A percentile compares a stretch with the other conserved stretches of the same genome.
Conservation (phyloP, 2,329 filamentous ascomycete species). For the Epichloe typhina region DNA sequence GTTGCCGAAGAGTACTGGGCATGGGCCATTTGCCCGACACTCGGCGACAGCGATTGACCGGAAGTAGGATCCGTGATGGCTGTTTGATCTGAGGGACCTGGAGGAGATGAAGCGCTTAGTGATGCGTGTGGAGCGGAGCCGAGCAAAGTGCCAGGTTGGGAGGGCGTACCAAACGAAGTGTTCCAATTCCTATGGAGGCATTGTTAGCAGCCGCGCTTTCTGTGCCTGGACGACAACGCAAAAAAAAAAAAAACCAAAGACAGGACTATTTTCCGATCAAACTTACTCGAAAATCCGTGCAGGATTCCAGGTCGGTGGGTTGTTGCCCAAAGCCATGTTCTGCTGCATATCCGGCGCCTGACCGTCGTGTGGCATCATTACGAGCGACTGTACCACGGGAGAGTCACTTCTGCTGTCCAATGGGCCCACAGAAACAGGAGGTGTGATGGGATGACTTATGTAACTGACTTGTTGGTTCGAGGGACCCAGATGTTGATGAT, state of each 20-base stretch:
- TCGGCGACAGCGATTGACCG: conserved; percentile 29
- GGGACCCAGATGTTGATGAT: conserved; percentile 37
- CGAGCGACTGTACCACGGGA: conserved; percentile 56
- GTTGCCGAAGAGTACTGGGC: conserved; percentile 39
- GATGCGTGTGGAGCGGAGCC: conserved; percentile 28
- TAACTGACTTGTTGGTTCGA: conserved; percentile 47
- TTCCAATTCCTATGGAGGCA: conserved; percentile 66
- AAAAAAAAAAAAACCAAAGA: too few species aligned
- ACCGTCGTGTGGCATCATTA: conserved; percentile 53
- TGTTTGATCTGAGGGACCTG: conserved; percentile 40
- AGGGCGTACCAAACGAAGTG: conserved; percentile 71
- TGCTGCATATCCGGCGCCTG: conserved; percentile 38
- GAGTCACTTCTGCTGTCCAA: conserved; percentile 67
- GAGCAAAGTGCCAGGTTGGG: conserved; percentile 16
- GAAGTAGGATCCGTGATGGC: conserved; percentile 39
- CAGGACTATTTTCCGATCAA: not conserved
- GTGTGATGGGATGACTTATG: conserved; percentile 59
- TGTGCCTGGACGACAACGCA: too few species aligned
- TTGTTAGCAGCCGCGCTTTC: not conserved
- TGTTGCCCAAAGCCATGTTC: conserved; percentile 49
- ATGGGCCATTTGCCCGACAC: conserved; percentile 33
- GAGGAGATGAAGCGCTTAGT: conserved; percentile 25
- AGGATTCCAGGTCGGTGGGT: conserved; percentile 67
- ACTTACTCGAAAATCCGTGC: conserved; percentile 82
- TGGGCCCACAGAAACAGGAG: conserved; percentile 62